A percentile compares a stretch with the other conserved stretches of the same genome.
These are phyloP conservation scores for Potentilla sterilis DNA, from an alignment of 306 rosid genomes.

Conservation along the genomic window DNA sequence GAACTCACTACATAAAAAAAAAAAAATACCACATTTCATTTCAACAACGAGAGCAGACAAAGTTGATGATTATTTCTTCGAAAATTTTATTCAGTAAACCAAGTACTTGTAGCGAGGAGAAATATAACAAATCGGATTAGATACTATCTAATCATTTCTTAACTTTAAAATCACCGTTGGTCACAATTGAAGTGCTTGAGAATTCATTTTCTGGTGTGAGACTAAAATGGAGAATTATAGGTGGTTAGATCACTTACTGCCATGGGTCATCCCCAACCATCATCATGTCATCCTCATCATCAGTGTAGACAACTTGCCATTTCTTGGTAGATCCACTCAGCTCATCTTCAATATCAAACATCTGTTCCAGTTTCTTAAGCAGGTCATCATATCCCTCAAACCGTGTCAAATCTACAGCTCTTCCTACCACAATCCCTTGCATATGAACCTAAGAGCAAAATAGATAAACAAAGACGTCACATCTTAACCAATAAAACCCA, in stretches of 20 bases:
- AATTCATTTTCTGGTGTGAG: constrained; percentile 1
- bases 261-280: constrained; percentile 99
- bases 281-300: constrained; percentile 97
- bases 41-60: neutral
- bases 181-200: neutral
- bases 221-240: constrained; percentile 1
- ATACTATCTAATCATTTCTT: neutral
- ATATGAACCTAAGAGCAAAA: constrained; percentile 71
- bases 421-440: constrained; percentile 99
- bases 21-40: neutral
- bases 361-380: constrained; percentile 77
- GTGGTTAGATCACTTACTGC: constrained; percentile 61
- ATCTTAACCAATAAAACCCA: constrained; percentile 3
- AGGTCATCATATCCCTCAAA: constrained; percentile 77
- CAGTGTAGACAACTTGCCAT: constrained; percentile 94
- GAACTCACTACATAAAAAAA: constrained; percentile 65
- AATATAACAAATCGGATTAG: neutral
- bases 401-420: constrained; percentile 89
- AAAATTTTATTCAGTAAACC: neutral
- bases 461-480: neutral
- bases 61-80: neutral
- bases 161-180: neutral
- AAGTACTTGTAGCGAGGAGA: neutral
- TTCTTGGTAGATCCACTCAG: constrained; percentile 68
- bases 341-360: constrained; percentile 89